Evolutionary conservation across 2,329 filamentous ascomycete genomes (phyloP).

Genomic region (Neonectria ditissima): DNA sequence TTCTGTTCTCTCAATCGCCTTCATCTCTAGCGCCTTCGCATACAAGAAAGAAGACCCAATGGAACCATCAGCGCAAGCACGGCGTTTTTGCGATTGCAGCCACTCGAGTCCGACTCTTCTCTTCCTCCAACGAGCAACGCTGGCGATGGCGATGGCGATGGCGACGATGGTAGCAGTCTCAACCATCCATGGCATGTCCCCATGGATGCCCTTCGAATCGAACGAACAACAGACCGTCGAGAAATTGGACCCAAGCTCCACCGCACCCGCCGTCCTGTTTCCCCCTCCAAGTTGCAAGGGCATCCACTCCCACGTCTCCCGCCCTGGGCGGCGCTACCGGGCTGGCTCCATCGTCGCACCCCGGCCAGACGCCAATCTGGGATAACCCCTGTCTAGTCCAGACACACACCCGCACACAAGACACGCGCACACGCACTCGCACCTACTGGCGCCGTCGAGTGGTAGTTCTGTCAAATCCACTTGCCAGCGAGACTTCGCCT

Average conservation of each 20-base stretch:
- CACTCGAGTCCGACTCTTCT: neutral
- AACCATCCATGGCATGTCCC: neutral
- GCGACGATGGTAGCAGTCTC: neutral
- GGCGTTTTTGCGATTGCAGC: neutral
- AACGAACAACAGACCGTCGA: constrained; percentile 26
- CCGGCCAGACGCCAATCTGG: constrained; percentile 41
- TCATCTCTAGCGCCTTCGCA: neutral
- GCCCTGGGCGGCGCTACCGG: constrained; percentile 15
- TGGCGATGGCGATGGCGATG: neutral
- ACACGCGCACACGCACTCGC: constrained; percentile 12
- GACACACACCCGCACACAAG: constrained; percentile 33
- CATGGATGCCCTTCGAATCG: constrained; percentile 15
- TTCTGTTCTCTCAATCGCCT: neutral
- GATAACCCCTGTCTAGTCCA: constrained; percentile 44
- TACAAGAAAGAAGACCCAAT: neutral
- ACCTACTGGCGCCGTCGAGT: constrained; percentile 8
- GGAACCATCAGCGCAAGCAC: neutral
- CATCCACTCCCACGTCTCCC: constrained; percentile 26
- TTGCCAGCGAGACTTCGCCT: neutral
- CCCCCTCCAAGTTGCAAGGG: constrained; percentile 19
- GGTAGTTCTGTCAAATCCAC: constrained; percentile 6
- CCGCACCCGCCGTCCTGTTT: constrained; percentile 27
- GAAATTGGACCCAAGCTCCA: constrained; percentile 27
- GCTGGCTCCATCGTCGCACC: constrained; percentile 27
- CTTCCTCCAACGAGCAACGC: neutral